A percentile compares a stretch with the other conserved stretches of the same genome.
Conservation (phyloP, 179 eudicot genomes). For the Dionaea muscipula region DNA sequence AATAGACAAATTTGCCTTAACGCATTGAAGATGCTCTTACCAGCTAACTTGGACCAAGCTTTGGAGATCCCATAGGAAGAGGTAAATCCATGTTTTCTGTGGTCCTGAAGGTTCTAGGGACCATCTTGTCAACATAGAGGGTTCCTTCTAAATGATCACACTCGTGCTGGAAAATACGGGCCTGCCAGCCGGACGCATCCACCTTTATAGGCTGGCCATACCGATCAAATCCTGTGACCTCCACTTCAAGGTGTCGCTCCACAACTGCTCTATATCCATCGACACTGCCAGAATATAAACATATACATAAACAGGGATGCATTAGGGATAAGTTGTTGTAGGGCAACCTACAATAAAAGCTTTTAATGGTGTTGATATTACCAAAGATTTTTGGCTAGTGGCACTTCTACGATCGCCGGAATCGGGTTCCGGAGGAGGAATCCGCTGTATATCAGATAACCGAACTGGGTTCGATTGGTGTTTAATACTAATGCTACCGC, state of each 20-base stretch:
- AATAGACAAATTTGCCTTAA: too few relatives aligned
- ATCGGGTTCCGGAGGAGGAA: too few relatives aligned
- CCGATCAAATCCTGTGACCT: slow-evolving; percentile 70
- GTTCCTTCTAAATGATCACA: slow-evolving; percentile 91
- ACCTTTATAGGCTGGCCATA: slow-evolving; percentile 60
- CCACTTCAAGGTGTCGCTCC: slow-evolving; percentile 72
- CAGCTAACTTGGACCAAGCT: slow-evolving; percentile 48
- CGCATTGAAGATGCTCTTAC: too few relatives aligned
- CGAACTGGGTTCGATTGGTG: too few relatives aligned
- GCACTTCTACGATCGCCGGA: too few relatives aligned
- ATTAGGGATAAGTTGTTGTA: too few relatives aligned
- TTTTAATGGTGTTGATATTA: too few relatives aligned
- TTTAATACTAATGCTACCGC: too few relatives aligned
- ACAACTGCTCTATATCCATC: slow-evolving; percentile 83
- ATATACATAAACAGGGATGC: neutral
- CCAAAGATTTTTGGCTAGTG: too few relatives aligned
- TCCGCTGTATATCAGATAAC: too few relatives aligned
- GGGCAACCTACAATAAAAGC: too few relatives aligned
- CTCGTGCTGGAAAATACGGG: slow-evolving; percentile 91
- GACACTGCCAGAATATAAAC: slow-evolving; percentile 39
- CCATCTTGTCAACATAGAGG: slow-evolving; percentile 82
- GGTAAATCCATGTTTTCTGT: slow-evolving; percentile 74
- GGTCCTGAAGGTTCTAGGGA: slow-evolving; percentile 60
- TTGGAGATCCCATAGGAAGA: slow-evolving; percentile 65
- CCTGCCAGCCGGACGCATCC: slow-evolving; percentile 89